These are phyloP conservation scores for Podospora fimiseda DNA, from an alignment of 495 filamentous ascomycete genomes.

Conservation along the genomic window DNA sequence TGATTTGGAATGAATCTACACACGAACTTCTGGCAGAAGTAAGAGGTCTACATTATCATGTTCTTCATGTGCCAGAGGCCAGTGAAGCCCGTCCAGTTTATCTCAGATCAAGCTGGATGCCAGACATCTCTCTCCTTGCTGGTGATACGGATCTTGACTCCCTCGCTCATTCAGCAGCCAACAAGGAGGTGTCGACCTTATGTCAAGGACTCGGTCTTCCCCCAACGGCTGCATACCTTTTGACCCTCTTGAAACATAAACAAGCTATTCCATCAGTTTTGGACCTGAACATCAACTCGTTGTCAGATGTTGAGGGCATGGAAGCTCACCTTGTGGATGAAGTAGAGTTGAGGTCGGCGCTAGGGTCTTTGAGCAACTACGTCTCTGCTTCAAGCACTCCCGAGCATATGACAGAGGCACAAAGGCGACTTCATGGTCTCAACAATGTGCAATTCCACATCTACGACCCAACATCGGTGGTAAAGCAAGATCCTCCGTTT, in stretches of 20 bases:
- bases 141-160: background rate
- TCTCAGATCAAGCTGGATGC: background rate
- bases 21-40: background rate
- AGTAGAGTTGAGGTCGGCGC: background rate
- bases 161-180: background rate
- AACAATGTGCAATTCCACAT: background rate
- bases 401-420: background rate
- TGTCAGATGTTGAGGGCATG: background rate
- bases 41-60: background rate
- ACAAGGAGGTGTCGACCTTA: background rate
- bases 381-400: background rate
- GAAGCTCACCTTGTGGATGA: background rate
- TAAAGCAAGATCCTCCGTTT: background rate
- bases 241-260: background rate
- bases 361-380: background rate
- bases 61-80: background rate
- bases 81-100: background rate
- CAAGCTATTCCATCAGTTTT: background rate
- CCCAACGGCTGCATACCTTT: background rate
- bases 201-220: background rate
- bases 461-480: background rate
- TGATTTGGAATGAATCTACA: background rate
- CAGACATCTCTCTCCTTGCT: background rate
- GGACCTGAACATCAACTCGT: background rate
- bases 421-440: background rate